Evolutionary conservation across 768 basidiomycete genomes (phyloP), one percentile per base, ranked within the genome.

Genomic region (Lentinus tigrinus): DNA sequence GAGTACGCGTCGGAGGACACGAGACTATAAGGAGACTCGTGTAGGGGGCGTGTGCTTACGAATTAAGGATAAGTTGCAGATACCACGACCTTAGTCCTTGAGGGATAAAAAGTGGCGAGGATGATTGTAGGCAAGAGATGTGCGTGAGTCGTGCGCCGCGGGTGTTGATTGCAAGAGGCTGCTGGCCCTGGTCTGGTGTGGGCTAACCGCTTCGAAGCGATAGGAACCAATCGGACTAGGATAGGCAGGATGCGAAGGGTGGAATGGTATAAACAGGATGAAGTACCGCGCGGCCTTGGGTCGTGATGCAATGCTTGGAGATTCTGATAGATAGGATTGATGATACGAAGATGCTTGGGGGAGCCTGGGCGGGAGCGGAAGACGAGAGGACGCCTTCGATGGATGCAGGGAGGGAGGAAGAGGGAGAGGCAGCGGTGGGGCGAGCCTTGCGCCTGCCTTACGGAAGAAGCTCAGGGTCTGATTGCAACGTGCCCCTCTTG

Each of bases 401-500:
- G 54, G 49, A 43, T 31, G 59, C 36, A 51, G 31, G n/a, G 59
- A 51, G 57, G 75, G 75, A 77, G 74, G 76, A 78, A 77, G 75
- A 73, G 72, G 72, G 74, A 71, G 74, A 77, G 78, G 79, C 73
- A 81, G 84, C 81, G 81, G 83, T 77, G 79, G 74, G 81, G 83
- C 82, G 81, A 56, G 83, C 80, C 74, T 77, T 65, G 69, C 71
- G 69, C 69, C 64, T 70, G 73, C 78, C 76, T 70, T 64, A 74
- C 80, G 81, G 78, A 68, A 70, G 66, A 67, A 65, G 70, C 34
- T 65, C 68, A 69, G 75, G 75, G 85, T 87, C 85, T 87, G 85
- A 87, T 88, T 77, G 77, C 85, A 88, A 88, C 86, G 87, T 89
- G 87, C 82, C 85, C 81, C 75, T 76, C 73, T 78, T 71, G 74